Evolutionary conservation across 2,329 filamentous ascomycete genomes (phyloP).

Genomic region (Alternaria atra): DNA sequence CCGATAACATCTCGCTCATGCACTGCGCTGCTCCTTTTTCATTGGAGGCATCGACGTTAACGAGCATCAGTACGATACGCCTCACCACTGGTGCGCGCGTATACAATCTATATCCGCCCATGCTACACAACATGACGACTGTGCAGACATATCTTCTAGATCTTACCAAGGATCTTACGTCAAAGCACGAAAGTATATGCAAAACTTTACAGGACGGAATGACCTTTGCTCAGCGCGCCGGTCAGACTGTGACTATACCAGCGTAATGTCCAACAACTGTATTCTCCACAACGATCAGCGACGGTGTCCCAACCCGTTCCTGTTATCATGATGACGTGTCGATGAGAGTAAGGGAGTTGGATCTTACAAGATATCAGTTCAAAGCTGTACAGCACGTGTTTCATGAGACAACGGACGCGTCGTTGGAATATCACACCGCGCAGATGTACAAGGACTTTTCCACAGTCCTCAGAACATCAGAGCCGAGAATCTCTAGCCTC

Average conservation of each 20-base stretch:
- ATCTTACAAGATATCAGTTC: neutral
- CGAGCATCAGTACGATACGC: neutral
- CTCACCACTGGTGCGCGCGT: neutral
- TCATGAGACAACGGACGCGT: neutral
- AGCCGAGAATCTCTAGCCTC: neutral
- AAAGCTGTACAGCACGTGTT: neutral
- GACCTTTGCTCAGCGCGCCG: neutral
- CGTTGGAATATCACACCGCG: neutral
- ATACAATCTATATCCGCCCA: slow-evolving; percentile 5
- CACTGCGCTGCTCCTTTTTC: slow-evolving; percentile 6
- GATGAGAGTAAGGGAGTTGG: neutral
- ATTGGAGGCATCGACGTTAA: neutral
- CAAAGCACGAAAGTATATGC: neutral
- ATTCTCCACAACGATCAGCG: neutral
- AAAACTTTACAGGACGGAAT: neutral
- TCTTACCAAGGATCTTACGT: neutral
- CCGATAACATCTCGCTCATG: neutral
- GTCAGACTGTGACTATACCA: slow-evolving; percentile 1
- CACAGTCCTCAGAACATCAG: neutral
- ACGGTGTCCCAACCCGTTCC: neutral
- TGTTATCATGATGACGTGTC: neutral
- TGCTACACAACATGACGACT: neutral
- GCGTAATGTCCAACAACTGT: slow-evolving; percentile 3
- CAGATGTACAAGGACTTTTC: slow-evolving; percentile 1
- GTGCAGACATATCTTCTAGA: neutral